Percentiles rank a stretch among this genome's conserved stretches.
These are phyloP conservation scores for Emergomyces africanus DNA, from an alignment of 2,329 filamentous ascomycete genomes.

Conservation along the genomic window DNA sequence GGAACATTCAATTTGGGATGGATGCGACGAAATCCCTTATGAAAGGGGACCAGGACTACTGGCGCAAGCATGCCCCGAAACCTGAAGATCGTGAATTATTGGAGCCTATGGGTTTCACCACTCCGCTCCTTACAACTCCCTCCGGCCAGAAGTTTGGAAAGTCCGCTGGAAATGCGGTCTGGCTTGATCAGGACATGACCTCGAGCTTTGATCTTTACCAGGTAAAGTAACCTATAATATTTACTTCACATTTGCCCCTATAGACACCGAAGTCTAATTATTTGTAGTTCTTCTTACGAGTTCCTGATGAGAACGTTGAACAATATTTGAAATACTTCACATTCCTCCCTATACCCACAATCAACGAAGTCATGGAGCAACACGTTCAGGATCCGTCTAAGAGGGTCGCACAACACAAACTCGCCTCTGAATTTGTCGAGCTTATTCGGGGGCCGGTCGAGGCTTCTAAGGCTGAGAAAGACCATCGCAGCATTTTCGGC, in stretches of 20 bases:
- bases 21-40: constrained; percentile 70
- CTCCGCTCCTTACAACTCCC: constrained; percentile 74
- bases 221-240: constrained; percentile 25
- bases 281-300: constrained; percentile 65
- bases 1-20: constrained; percentile 86
- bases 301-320: constrained; percentile 69
- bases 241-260: background rate
- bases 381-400: constrained; percentile 57
- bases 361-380: constrained; percentile 52
- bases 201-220: constrained; percentile 74
- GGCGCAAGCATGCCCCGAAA: constrained; percentile 10
- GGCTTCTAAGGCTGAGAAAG: constrained; percentile 49
- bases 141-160: constrained; percentile 90
- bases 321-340: constrained; percentile 79
- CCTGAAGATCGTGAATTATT: constrained; percentile 18
- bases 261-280: constrained; percentile 10
- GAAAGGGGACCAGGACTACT: constrained; percentile 35
- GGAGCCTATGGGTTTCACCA: constrained; percentile 70
- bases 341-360: constrained; percentile 62
- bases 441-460: constrained; percentile 60
- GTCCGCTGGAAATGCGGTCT: constrained; percentile 83
- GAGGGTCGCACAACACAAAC: constrained; percentile 65
- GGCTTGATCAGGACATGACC: constrained; percentile 76
- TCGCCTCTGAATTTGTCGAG: constrained; percentile 71
- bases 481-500: constrained; percentile 39